Base-by-base conservation (phyloP, 352 stramenopile species). In the Albugo candida region DNA sequence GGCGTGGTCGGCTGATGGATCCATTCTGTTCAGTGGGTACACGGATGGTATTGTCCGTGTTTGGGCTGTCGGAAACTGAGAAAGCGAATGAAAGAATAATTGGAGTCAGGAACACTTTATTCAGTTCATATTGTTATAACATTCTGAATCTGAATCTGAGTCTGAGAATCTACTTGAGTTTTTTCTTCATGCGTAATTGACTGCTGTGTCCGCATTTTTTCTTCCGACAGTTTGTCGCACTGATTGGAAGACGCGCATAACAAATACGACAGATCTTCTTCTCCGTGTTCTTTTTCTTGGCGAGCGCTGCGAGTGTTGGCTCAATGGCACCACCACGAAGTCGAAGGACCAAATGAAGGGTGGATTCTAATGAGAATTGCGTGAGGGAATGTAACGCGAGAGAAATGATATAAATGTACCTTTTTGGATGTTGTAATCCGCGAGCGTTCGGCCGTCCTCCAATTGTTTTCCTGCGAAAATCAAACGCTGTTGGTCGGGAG, bases 161-260 rank as follows among this genome's bases (percentile, higher is more conserved):
- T 24, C 17, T 19, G 38, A 43, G 44, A 49, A 41, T 77, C 94
- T 99, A 99, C 81, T 99, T 99, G 59, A 99, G 83, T 84, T 99
- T 99, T 85, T 99, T 99, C 95, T 99, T 99, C 68, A 96, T 93
- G 66, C 96, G 92, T 56, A 99, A 83, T 81, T 99, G 95, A 65
- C 92, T 96, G 56, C 93, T 98, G 83, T 99, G 96, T 64, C 96
- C 96, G 65, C 96, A 99, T 88, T 99, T 99, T 85, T 99, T 99
- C 94, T 99, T 99, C 64, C 96, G 88, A 91, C 96, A 99, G 86
- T 99, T 99, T 54, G 85, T 97, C 48, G 96, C 96, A 71, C 94
- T 93, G 44, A 94, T 94, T 38, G 95, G 96, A 47, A 99, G 92
- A 83, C 96, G 92, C 55, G 96, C 95, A 72, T 99, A 99, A 76